Percentiles rank a stretch among this genome's conserved stretches.
These are phyloP conservation scores for Glomus cerebriforme DNA, from an alignment of 192 early-diverging fungal species.

Conservation along the genomic window DNA sequence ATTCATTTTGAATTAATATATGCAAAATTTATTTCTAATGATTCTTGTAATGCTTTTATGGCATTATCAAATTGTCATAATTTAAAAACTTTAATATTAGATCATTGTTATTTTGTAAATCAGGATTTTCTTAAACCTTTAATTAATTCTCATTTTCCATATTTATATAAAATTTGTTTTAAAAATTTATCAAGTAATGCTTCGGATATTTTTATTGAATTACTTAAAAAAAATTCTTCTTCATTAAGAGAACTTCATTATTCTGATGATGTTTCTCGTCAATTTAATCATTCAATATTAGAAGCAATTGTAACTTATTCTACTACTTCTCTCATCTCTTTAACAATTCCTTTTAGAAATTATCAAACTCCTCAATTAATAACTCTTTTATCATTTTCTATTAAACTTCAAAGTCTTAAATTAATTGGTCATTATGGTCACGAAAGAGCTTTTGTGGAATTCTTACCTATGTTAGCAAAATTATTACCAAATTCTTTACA, in stretches of 20 bases:
- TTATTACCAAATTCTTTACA: neutral
- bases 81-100: neutral
- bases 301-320: neutral
- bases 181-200: neutral
- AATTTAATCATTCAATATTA: neutral
- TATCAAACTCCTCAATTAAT: neutral
- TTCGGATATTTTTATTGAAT: neutral
- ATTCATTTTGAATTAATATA: slow-evolving; percentile 19
- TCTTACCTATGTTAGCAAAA: neutral
- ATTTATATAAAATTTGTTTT: slow-evolving; percentile 1
- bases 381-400: neutral
- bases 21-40: neutral
- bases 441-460: slow-evolving; percentile 5
- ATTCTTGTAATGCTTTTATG: neutral
- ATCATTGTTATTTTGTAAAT: neutral
- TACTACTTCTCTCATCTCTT: neutral
- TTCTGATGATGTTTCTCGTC: neutral
- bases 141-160: neutral
- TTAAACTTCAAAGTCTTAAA: neutral
- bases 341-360: slow-evolving; percentile 2
- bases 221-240: neutral
- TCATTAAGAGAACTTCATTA: neutral
- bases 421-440: slow-evolving; percentile 8
- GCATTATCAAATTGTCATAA: neutral
- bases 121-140: neutral